Conservation (phyloP, 495 filamentous ascomycete genomes). For the Hyaloscypha bicolor region DNA sequence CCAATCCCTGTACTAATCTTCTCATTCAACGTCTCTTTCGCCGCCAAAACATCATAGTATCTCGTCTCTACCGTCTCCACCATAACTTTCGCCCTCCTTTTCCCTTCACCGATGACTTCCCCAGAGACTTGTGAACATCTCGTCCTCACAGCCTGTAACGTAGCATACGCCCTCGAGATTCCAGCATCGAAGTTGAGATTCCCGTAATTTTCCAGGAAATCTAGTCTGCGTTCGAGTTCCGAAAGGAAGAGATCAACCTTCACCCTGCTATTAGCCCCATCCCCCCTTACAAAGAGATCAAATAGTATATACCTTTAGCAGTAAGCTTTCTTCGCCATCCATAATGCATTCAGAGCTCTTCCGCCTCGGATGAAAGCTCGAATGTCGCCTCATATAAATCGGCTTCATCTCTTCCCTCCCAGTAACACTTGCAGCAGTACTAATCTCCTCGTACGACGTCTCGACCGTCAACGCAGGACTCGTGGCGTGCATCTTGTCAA, state of each 20-base stretch:
- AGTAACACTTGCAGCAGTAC: constrained; percentile 30
- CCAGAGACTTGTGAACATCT: constrained; percentile 90
- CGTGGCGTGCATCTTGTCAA: constrained; percentile 27
- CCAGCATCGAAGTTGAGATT: constrained; percentile 81
- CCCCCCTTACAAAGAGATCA: background rate
- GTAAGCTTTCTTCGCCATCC: constrained; percentile 63
- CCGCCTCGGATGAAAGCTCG: constrained; percentile 60
- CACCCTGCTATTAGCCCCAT: constrained; percentile 19
- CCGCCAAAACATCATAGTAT: constrained; percentile 85
- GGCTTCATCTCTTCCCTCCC: constrained; percentile 34
- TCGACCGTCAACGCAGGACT: constrained; percentile 32
- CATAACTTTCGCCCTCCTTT: constrained; percentile 79
- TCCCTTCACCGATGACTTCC: constrained; percentile 85
- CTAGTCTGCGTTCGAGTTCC: constrained; percentile 82
- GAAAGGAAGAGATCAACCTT: constrained; percentile 89
- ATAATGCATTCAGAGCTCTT: constrained; percentile 67
- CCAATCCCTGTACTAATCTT: constrained; percentile 87
- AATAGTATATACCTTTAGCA: constrained; percentile 55
- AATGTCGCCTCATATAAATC: constrained; percentile 60
- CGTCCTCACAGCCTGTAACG: constrained; percentile 82
- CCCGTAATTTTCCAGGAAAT: constrained; percentile 86
- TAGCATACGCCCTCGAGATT: constrained; percentile 78
- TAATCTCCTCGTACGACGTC: constrained; percentile 27
- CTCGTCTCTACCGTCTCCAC: constrained; percentile 91
- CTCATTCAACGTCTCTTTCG: constrained; percentile 84